phyloP scores from a whole-genome alignment of 2,329 filamentous ascomycete genomes.

The Pseudogymnoascus verrucosus region DNA sequence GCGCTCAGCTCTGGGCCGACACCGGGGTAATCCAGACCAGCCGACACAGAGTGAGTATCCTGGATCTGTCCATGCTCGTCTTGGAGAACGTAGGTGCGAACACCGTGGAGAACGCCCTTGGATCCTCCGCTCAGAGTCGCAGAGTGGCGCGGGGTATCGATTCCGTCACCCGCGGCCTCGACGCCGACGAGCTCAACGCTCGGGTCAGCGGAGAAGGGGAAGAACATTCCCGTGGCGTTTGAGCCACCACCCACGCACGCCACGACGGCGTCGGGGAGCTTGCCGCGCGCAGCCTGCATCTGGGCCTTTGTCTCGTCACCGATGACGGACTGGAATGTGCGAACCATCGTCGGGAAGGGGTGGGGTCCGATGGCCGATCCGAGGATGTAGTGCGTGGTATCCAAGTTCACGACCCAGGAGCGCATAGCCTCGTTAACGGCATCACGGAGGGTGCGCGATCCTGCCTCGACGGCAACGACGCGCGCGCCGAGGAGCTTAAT shows the following conservation, averaged over 20 bases:
- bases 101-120: conserved; percentile 91
- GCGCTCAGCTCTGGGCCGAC: conserved; percentile 85
- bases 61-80: conserved; percentile 86
- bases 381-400: conserved; percentile 96
- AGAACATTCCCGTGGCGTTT: conserved; percentile 97
- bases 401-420: conserved; percentile 85
- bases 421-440: conserved; percentile 94
- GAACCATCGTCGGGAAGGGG: conserved; percentile 94
- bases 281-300: conserved; percentile 75
- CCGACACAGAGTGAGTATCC: conserved; percentile 94
- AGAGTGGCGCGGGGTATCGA: conserved; percentile 77
- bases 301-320: conserved; percentile 90
- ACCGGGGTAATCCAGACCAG: conserved; percentile 93
- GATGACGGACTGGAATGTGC: conserved; percentile 96
- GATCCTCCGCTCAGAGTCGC: conserved; percentile 80
- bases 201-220: conserved; percentile 80
- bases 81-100: conserved; percentile 92
- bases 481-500: conserved; percentile 93
- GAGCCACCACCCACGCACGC: conserved; percentile 93
- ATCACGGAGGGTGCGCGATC: conserved; percentile 72
- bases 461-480: conserved; percentile 87
- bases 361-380: conserved; percentile 96
- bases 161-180: conserved; percentile 87
- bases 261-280: conserved; percentile 90
- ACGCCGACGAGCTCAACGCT: conserved; percentile 86